Evolutionary conservation across 768 basidiomycete genomes (phyloP).

Genomic region (Xerocomellus intermedius): DNA sequence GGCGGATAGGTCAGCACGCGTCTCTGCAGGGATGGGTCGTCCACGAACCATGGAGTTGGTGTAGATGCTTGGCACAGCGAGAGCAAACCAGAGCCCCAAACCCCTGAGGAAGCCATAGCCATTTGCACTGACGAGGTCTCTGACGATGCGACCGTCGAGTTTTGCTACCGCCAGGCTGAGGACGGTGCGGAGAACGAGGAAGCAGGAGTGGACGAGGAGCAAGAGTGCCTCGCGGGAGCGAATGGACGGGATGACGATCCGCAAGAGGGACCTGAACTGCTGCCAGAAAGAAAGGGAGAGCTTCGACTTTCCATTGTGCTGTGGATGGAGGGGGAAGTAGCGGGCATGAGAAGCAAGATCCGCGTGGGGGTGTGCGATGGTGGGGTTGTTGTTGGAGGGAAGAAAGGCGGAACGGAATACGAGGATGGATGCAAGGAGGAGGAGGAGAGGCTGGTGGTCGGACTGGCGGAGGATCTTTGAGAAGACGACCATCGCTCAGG

Average conservation of each 20-base stretch:
- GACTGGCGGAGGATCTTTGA: conserved; percentile 8
- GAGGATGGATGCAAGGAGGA: conserved; percentile 47
- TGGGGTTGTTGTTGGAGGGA: conserved; percentile 38
- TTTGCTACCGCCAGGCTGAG: conserved; percentile 86
- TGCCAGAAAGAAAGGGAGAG: conserved; percentile 67
- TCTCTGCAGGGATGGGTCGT: not conserved
- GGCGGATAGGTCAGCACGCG: not conserved
- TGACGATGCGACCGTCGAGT: conserved; percentile 86
- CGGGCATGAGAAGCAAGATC: conserved; percentile 52
- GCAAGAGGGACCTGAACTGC: conserved; percentile 70
- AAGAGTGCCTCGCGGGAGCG: conserved; percentile 70
- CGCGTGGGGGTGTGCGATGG: conserved; percentile 56
- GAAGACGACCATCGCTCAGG: conserved; percentile 15
- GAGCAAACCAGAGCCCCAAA: conserved; percentile 81
- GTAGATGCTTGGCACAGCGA: conserved; percentile 91
- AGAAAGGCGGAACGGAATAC: conserved; percentile 48
- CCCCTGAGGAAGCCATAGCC: conserved; percentile 80
- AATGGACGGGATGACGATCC: conserved; percentile 66
- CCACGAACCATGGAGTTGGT: conserved; percentile 86
- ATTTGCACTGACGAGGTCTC: conserved; percentile 86
- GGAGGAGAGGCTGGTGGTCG: conserved; percentile 32
- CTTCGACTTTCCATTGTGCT: conserved; percentile 38
- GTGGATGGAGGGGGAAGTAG: conserved; percentile 60
- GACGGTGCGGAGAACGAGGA: conserved; percentile 82
- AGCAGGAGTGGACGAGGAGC: conserved; percentile 75